These are phyloP conservation scores for Iris pallida DNA, from an alignment of 116 monocot species.

Conservation along the genomic window DNA sequence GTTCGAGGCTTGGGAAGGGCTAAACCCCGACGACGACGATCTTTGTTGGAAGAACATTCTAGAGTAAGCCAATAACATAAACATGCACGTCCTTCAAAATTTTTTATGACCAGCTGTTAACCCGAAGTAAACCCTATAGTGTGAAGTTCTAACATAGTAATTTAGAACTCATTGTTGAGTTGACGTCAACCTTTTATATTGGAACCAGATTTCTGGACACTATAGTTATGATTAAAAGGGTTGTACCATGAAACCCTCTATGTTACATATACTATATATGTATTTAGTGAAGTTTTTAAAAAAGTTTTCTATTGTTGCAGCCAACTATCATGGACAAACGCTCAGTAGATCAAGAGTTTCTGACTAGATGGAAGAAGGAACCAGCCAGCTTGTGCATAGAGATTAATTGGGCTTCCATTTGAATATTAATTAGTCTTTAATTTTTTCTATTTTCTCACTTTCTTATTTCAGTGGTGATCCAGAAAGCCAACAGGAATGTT, in stretches of 20 bases:
- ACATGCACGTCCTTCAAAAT: too few species aligned
- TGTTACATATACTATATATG: too few species aligned
- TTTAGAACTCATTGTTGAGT: too few species aligned
- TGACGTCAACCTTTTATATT: too few species aligned
- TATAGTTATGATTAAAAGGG: too few species aligned
- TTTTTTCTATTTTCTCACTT: not conserved
- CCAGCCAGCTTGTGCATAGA: not conserved
- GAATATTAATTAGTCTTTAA: not conserved
- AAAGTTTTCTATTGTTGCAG: not conserved
- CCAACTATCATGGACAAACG: slow-evolving; percentile 3
- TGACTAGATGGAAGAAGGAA: not conserved
- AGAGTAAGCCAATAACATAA: slow-evolving; percentile 14
- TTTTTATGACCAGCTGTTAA: too few species aligned
- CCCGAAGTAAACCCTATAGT: too few species aligned
- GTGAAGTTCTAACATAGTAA: too few species aligned
- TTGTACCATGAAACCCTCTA: too few species aligned
- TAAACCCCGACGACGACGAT: slow-evolving; percentile 2
- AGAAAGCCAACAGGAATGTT: not conserved
- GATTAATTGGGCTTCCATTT: not conserved
- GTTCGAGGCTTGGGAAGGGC: slow-evolving; percentile 10
- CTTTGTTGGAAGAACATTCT: slow-evolving; percentile 20
- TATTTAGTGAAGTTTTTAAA: not conserved
- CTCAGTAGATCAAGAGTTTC: not conserved
- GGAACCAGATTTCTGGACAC: too few species aligned
- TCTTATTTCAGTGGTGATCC: not conserved